phyloP scores from a whole-genome alignment of 345 rosid species.

The Gossypium anomalum region DNA sequence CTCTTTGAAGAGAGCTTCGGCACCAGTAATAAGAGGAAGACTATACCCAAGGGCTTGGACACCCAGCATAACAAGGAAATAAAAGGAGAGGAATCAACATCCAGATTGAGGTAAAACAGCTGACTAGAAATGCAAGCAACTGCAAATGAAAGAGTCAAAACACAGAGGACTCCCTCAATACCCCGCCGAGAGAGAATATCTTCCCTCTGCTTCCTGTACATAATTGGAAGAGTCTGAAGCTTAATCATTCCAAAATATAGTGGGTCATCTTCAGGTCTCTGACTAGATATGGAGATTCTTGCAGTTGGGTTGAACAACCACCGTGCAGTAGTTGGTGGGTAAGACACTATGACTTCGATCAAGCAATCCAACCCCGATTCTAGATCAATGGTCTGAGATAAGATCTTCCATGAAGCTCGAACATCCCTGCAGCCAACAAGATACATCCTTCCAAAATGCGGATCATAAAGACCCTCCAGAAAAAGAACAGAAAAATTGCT shows the following conservation, averaged over 20 bases:
- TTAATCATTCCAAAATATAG: constrained; percentile 47
- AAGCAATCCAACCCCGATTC: constrained; percentile 82
- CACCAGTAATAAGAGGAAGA: constrained; percentile 76
- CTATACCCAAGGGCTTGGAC: constrained; percentile 84
- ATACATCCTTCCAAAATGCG: constrained; percentile 69
- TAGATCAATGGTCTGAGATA: constrained; percentile 72
- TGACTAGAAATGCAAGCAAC: constrained; percentile 68
- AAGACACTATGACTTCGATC: constrained; percentile 55
- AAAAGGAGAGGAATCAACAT: constrained; percentile 42
- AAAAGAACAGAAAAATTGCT: constrained; percentile 62
- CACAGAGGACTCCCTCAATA: constrained; percentile 69
- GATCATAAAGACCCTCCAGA: constrained; percentile 82
- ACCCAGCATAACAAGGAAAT: constrained; percentile 81
- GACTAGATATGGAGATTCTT: constrained; percentile 58
- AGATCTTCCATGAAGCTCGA: constrained; percentile 67
- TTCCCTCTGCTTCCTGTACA: constrained; percentile 74
- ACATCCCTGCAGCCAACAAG: constrained; percentile 88
- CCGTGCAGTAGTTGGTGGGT: constrained; percentile 70
- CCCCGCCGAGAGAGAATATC: constrained; percentile 75
- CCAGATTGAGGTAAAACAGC: constrained; percentile 48
- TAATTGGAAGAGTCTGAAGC: constrained; percentile 58
- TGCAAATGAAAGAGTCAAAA: constrained; percentile 65
- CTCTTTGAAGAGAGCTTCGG: constrained; percentile 70
- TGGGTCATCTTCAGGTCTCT: constrained; percentile 72
- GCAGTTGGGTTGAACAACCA: constrained; percentile 83